Evolutionary conservation across 2,329 filamentous ascomycete species (phyloP), one percentile per base, ranked within the genome.

Genomic region (Pestalotiopsis sp.): DNA sequence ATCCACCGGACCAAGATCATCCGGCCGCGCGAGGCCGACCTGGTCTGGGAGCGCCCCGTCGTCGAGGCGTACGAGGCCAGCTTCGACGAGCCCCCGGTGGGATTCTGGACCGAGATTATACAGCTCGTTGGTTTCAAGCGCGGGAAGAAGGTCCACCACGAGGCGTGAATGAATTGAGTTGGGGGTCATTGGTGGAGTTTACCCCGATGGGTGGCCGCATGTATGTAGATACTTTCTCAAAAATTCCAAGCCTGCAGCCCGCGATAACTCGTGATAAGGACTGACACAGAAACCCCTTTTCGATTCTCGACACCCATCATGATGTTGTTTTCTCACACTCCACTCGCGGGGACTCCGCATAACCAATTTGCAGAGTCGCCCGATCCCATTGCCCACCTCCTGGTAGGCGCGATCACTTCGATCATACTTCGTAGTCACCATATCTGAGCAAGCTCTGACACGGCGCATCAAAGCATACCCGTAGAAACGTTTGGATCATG

Each of bases 1-100:
- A 17, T 89, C 76, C 89, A 90, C 80, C 81, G 80, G 68, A 91
- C 89, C 2, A 84, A 83, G 70, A 78, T 86, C 63, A 79, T 89
- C 38, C 79, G 78, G 4, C 80, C 89, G 0, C 76, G 81, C 7
- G 86, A 91, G 73, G 82, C 83, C 1, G 88, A 90, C 73, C 79
- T 90, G 20, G 80, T 87, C 41, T 86, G 87, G 87, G 82, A 90
- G 74, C 78, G 83, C 2, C 87, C 86, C 20, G 72, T 81, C 14
- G 85, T 90, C 58, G 88, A 90, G 65, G 81, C 80, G 0, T 85
- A 85, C 66, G 83, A 85, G 72, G 39, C 59, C 6, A 58, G 57
- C n/a, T 67, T 70, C 64, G 38, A 49, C 38, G 20, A 58, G 23
- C 49, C 67, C 39, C 67, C 69, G n/a, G 38, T 62, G 23, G 65